phyloP scores from a whole-genome alignment of 192 early-diverging fungal genomes.

The Funneliformis mosseae region DNA sequence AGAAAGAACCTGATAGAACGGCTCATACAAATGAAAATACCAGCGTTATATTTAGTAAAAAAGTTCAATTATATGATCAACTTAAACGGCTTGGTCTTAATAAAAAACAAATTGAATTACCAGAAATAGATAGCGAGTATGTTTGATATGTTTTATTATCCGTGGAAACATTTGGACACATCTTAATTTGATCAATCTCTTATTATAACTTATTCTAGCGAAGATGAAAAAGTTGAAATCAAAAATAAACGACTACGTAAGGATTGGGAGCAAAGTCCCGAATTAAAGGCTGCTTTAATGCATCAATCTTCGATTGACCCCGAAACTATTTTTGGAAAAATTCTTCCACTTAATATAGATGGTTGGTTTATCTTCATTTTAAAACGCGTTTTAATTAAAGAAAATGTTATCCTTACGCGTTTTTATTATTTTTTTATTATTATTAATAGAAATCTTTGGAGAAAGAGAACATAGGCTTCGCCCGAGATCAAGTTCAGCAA shows the following conservation, averaged over 20 bases:
- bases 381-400: background rate
- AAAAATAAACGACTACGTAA: conserved; percentile 44
- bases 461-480: background rate
- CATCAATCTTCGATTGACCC: conserved; percentile 20
- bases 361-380: background rate
- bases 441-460: conserved; percentile 4
- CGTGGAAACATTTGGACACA: background rate
- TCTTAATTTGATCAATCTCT: background rate
- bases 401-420: background rate
- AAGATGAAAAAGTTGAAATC: background rate
- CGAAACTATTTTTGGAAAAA: conserved; percentile 20
- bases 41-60: background rate
- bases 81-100: background rate
- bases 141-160: background rate
- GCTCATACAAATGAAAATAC: background rate
- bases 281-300: background rate
- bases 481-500: conserved; percentile 13
- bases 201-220: background rate
- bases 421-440: too few relatives aligned
- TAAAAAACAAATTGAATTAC: background rate
- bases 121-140: background rate
- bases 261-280: conserved; percentile 6
- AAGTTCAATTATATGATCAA: background rate
- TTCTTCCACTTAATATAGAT: background rate
- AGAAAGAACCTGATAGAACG: background rate